These are phyloP conservation scores for Blastobotrys aristatus DNA, from an alignment of 1,139 yeast genomes.

Conservation along the genomic window DNA sequence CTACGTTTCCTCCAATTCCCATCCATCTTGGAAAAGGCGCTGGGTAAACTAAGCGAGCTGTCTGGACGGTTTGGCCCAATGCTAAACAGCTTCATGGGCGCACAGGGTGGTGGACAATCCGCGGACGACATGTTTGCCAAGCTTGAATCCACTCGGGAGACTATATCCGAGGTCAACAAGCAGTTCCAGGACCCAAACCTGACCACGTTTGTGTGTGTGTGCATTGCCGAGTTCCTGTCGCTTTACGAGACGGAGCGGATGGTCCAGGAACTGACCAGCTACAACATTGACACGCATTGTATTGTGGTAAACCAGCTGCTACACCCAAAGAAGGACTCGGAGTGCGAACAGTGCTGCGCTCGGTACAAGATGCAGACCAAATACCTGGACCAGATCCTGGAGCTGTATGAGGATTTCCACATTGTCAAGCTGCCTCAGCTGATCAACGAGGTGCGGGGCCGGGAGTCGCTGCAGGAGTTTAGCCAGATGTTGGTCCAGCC, in stretches of 20 bases:
- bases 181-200: constrained; percentile 95
- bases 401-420: constrained; percentile 91
- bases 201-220: constrained; percentile 94
- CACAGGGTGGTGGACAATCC: constrained; percentile 42
- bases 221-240: constrained; percentile 93
- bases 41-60: constrained; percentile 80
- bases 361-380: constrained; percentile 96
- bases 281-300: constrained; percentile 93
- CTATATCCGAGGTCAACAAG: constrained; percentile 82
- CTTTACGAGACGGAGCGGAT: constrained; percentile 95
- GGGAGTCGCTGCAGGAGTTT: constrained; percentile 65
- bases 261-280: constrained; percentile 91
- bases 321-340: constrained; percentile 59
- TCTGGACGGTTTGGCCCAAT: constrained; percentile 88
- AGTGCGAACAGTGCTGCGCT: constrained; percentile 84
- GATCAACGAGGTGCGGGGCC: constrained; percentile 91
- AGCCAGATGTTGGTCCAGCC: constrained; percentile 35
- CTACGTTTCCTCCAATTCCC: constrained; percentile 91
- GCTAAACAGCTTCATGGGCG: constrained; percentile 69
- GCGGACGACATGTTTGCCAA: constrained; percentile 78
- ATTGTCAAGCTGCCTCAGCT: constrained; percentile 91
- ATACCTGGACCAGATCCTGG: constrained; percentile 90
- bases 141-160: constrained; percentile 74
- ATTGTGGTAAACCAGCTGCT: constrained; percentile 91
- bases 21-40: constrained; percentile 77